Base-by-base conservation (phyloP, 2,329 filamentous ascomycete genomes). In the Rhynchosporium secalis region DNA sequence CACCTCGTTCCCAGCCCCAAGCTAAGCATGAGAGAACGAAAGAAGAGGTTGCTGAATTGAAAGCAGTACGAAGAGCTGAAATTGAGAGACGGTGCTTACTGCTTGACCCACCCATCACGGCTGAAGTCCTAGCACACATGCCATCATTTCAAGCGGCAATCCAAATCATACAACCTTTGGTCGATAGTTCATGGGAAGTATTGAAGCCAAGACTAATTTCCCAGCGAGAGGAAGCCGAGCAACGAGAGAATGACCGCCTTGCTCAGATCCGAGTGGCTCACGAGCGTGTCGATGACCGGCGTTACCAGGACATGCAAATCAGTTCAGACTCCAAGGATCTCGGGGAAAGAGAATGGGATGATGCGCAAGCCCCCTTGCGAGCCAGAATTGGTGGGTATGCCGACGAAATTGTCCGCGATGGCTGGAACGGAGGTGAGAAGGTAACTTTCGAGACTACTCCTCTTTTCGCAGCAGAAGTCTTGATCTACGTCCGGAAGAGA, bases 121-220 rank as follows among this genome's bases (percentile, higher is more conserved):
- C 86, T 45, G 81, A 80, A 66, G 79, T 90, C 47, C 78, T 93
- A 62, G 81, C 82, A 60, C 86, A 88, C 70, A 90, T 92, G 75
- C 83, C 89, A 52, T 86, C 89, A 1, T 94, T 92, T 73, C 85
- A 88, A 71, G 88, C 88, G 43, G 87, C 90, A 36, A 82, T 90
- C 51, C 85, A 90, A 66, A 88, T 91, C 43, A 83, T 84, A 9
- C 81, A 83, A 29, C 86, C 87, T 26, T 78, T 94, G 69, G 86
- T 84, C 66, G 88, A 92, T 63, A 78, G 80, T 60, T 84, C 86
- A 3, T 94, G 90, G 90, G 82, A 84, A 56, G 76, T 88, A 58
- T 78, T 93, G 41, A 85, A 86, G 69, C 85, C 86, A 55, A 85
- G 86, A 63, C 78, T 94, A 13, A 75, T 90, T 40, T 81, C 83